phyloP scores from a whole-genome alignment of 1,284 basidiomycete species.

The Boletellus sp. region DNA sequence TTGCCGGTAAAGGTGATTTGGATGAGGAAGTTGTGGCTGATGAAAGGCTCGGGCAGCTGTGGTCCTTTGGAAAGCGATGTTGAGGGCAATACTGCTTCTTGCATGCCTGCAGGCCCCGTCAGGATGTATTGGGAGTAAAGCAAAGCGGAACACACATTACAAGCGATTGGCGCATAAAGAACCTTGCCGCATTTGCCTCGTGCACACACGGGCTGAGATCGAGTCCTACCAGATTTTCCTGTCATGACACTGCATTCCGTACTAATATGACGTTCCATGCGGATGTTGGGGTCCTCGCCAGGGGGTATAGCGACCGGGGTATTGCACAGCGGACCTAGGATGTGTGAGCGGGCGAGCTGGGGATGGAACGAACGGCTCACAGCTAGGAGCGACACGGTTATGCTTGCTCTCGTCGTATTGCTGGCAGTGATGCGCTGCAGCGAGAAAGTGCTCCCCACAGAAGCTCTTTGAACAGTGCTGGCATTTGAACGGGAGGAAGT shows the following conservation, averaged over 20 bases:
- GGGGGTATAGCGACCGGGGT: slow-evolving; percentile 65
- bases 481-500: slow-evolving; percentile 82
- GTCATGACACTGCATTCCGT: slow-evolving; percentile 66
- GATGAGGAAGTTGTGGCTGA: slow-evolving; percentile 16
- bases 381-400: slow-evolving; percentile 70
- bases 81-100: slow-evolving; percentile 65
- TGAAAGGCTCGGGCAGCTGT: slow-evolving; percentile 45
- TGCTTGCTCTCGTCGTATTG: slow-evolving; percentile 67
- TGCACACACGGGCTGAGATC: slow-evolving; percentile 58
- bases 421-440: slow-evolving; percentile 58
- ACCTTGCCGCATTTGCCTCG: slow-evolving; percentile 64
- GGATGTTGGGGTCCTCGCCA: slow-evolving; percentile 71
- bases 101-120: slow-evolving; percentile 50
- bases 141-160: slow-evolving; percentile 50
- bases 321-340: slow-evolving; percentile 66
- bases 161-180: slow-evolving; percentile 67
- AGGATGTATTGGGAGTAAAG: background rate
- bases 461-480: slow-evolving; percentile 64
- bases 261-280: slow-evolving; percentile 69
- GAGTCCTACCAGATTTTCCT: slow-evolving; percentile 40
- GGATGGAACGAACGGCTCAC: slow-evolving; percentile 35
- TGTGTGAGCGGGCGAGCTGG: slow-evolving; percentile 6
- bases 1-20: slow-evolving; percentile 5
- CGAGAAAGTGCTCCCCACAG: slow-evolving; percentile 74
- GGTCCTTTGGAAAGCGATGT: slow-evolving; percentile 71